A percentile compares a stretch with the other conserved stretches of the same genome.
These are phyloP conservation scores for Candida taoyuanica DNA, from an alignment of 805 yeast genomes.

Conservation along the genomic window DNA sequence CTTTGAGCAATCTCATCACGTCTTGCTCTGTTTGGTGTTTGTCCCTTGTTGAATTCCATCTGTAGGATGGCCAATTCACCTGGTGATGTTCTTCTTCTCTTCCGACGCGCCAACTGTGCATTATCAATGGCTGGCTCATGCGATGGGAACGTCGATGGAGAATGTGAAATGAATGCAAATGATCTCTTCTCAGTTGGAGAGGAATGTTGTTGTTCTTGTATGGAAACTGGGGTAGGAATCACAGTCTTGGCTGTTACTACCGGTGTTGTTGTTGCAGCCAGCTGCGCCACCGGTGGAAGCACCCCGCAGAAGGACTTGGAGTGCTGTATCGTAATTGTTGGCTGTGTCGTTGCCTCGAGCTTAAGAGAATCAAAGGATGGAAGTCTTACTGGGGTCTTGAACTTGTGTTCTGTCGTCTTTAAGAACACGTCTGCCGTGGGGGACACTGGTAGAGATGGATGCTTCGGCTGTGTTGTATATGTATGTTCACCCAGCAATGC, in stretches of 20 bases:
- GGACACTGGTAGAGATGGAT: slow-evolving; percentile 13
- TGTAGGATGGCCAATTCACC: slow-evolving; percentile 79
- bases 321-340: not conserved
- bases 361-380: slow-evolving; percentile 26
- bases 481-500: slow-evolving; percentile 10
- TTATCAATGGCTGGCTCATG: slow-evolving; percentile 84
- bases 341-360: slow-evolving; percentile 11
- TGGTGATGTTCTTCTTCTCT: slow-evolving; percentile 92
- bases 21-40: slow-evolving; percentile 75
- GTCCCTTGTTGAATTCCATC: slow-evolving; percentile 67
- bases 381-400: slow-evolving; percentile 23
- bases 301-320: slow-evolving; percentile 8
- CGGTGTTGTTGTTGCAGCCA: slow-evolving; percentile 9
- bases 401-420: not conserved
- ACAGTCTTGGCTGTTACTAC: slow-evolving; percentile 5
- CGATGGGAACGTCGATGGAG: slow-evolving; percentile 80
- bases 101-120: slow-evolving; percentile 88
- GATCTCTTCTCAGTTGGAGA: slow-evolving; percentile 32
- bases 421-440: too few relatives aligned
- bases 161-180: slow-evolving; percentile 90
- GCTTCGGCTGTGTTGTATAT: slow-evolving; percentile 7
- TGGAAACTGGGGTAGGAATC: slow-evolving; percentile 9
- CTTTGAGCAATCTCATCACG: slow-evolving; percentile 73
- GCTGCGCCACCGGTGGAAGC: slow-evolving; percentile 4
- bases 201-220: slow-evolving; percentile 4